Percentiles rank a stretch among this genome's conserved stretches.
phyloP scores from a whole-genome alignment of 2,329 filamentous ascomycete species.

The Nemania serpens region DNA sequence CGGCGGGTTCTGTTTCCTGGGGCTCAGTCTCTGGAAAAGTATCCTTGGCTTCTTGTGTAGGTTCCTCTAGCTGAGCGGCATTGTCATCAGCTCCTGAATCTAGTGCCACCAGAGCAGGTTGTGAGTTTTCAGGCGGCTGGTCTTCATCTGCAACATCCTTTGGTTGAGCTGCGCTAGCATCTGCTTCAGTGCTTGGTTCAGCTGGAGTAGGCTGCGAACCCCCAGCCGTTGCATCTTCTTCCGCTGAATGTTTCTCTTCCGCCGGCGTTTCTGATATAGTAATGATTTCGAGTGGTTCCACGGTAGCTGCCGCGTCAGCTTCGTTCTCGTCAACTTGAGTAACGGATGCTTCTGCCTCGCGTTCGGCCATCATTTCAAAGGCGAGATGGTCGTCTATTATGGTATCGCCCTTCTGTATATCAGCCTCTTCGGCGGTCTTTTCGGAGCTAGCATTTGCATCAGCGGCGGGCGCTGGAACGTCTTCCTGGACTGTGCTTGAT shows the following conservation, averaged over 20 bases:
- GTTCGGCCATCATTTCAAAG: slow-evolving; percentile 10
- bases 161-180: background rate
- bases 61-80: slow-evolving; percentile 1
- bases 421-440: background rate
- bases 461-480: background rate
- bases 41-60: background rate
- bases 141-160: slow-evolving; percentile 9
- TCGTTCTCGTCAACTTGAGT: slow-evolving; percentile 8
- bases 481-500: slow-evolving; percentile 8
- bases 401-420: background rate
- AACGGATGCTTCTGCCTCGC: background rate
- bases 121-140: background rate
- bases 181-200: slow-evolving; percentile 1
- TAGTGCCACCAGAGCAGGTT: background rate
- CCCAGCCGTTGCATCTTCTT: background rate
- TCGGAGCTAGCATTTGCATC: background rate
- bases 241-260: background rate
- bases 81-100: background rate
- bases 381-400: slow-evolving; percentile 21
- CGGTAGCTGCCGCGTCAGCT: background rate
- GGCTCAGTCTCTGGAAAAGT: slow-evolving; percentile 4
- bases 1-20: slow-evolving; percentile 8
- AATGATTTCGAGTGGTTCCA: background rate
- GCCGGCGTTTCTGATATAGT: background rate
- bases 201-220: background rate